These are phyloP conservation scores for Magnolia officinalis DNA, from an alignment of 164 flowering plant genomes.

Conservation along the genomic window DNA sequence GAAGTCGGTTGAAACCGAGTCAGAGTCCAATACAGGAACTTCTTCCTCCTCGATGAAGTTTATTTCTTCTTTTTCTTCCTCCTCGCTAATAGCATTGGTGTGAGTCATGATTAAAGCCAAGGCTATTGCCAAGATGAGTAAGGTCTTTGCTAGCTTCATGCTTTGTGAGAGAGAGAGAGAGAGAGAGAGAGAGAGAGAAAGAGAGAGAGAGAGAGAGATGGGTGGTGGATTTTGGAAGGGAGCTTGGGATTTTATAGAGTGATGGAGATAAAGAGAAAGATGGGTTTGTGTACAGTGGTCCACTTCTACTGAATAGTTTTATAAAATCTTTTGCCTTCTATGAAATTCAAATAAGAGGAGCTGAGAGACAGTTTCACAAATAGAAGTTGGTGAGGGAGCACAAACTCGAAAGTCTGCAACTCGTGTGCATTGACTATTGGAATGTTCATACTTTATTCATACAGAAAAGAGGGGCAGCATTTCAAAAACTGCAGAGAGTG, in stretches of 20 bases:
- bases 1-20: neutral
- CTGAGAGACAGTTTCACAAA: neutral
- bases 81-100: neutral
- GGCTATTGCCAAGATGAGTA: conserved; percentile 5
- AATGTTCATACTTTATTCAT: neutral
- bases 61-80: neutral
- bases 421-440: neutral
- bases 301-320: too few species aligned
- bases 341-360: too few species aligned
- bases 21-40: neutral
- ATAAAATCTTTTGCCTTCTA: too few species aligned
- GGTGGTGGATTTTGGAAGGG: neutral
- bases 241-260: neutral
- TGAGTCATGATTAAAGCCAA: neutral
- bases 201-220: neutral
- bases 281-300: neutral
- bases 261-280: neutral
- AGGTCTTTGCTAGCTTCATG: conserved; percentile 4
- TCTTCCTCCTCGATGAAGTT: neutral
- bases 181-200: neutral
- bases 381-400: neutral
- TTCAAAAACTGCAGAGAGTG: neutral
- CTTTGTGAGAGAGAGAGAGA: neutral
- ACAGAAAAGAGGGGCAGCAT: neutral
- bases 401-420: neutral